Evolutionary conservation across 2,329 filamentous ascomycete genomes (phyloP).

Genomic region (Didymella lethalis): DNA sequence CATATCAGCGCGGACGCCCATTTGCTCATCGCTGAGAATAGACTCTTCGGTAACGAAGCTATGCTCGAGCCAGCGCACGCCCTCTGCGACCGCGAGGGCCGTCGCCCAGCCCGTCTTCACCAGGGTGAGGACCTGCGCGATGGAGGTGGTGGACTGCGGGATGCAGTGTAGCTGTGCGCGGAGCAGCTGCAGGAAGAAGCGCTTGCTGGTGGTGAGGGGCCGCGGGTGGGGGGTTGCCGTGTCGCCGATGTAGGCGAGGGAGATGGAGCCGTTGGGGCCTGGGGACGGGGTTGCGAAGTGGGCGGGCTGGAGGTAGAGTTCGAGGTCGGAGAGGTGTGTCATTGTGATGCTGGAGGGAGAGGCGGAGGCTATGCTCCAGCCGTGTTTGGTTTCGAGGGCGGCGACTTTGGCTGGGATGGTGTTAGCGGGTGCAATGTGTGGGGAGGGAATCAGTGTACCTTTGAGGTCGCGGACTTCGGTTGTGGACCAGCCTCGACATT

Average conservation of each 20-base stretch:
- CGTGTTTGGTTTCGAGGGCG: constrained; percentile 69
- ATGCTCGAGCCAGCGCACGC: constrained; percentile 68
- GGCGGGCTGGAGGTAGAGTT: constrained; percentile 74
- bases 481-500: constrained; percentile 87
- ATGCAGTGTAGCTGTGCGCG: constrained; percentile 71
- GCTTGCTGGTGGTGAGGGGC: constrained; percentile 69
- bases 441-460: constrained; percentile 58
- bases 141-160: constrained; percentile 64
- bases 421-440: constrained; percentile 48
- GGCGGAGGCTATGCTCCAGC: constrained; percentile 74
- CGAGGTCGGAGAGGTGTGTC: constrained; percentile 74
- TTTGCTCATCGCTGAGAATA: constrained; percentile 70
- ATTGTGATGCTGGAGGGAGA: constrained; percentile 71
- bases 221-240: constrained; percentile 62
- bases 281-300: constrained; percentile 61
- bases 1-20: constrained; percentile 68
- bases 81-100: constrained; percentile 65
- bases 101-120: constrained; percentile 72
- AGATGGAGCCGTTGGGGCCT: constrained; percentile 60
- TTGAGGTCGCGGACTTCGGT: constrained; percentile 82
- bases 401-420: constrained; percentile 66
- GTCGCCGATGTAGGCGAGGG: constrained; percentile 73
- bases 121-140: constrained; percentile 65
- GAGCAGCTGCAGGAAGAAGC: constrained; percentile 78
- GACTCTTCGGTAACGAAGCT: constrained; percentile 70